phyloP scores from a whole-genome alignment of 768 basidiomycete species.

The Lactarius pseudohatsudake region DNA sequence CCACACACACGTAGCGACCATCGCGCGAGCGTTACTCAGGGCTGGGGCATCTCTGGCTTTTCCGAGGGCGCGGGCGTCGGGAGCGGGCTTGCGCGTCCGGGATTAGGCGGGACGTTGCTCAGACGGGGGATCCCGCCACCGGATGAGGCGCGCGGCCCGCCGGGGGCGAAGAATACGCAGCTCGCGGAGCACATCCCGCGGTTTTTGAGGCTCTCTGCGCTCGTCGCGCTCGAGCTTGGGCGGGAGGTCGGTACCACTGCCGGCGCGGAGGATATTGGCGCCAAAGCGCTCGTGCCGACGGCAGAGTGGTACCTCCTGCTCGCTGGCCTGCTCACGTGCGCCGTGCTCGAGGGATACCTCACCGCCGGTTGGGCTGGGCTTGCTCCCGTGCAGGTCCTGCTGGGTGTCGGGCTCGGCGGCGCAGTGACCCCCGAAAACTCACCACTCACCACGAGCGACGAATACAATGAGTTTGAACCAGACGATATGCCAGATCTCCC shows the following conservation, averaged over 20 bases:
- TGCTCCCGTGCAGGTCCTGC: conserved; percentile 65
- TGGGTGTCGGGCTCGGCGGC: conserved; percentile 65
- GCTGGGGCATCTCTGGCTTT: conserved; percentile 67
- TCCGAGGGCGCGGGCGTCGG: conserved; percentile 75
- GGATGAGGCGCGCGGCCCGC: conserved; percentile 26
- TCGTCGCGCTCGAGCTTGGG: conserved; percentile 76
- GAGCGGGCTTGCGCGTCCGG: conserved; percentile 61
- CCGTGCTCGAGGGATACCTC: conserved; percentile 81
- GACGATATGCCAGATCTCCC: conserved; percentile 70
- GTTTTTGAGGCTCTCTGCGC: conserved; percentile 75
- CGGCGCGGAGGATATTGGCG: conserved; percentile 28
- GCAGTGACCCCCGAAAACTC: neutral
- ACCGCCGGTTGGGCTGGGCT: conserved; percentile 77
- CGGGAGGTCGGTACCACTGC: conserved; percentile 48
- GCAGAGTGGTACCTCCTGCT: conserved; percentile 82
- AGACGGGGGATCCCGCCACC: conserved; percentile 42
- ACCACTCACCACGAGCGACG: conserved; percentile 28
- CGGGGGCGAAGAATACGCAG: conserved; percentile 61
- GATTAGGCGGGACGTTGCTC: conserved; percentile 55
- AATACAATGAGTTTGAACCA: conserved; percentile 65
- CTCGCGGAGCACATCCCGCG: conserved; percentile 64
- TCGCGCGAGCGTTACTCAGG: conserved; percentile 30
- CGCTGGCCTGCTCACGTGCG: conserved; percentile 74
- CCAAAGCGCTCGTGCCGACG: conserved; percentile 60
- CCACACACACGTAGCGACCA: conserved; percentile 24